Conservation (phyloP, 2,329 filamentous ascomycete genomes). For the Colletotrichum sp. region DNA sequence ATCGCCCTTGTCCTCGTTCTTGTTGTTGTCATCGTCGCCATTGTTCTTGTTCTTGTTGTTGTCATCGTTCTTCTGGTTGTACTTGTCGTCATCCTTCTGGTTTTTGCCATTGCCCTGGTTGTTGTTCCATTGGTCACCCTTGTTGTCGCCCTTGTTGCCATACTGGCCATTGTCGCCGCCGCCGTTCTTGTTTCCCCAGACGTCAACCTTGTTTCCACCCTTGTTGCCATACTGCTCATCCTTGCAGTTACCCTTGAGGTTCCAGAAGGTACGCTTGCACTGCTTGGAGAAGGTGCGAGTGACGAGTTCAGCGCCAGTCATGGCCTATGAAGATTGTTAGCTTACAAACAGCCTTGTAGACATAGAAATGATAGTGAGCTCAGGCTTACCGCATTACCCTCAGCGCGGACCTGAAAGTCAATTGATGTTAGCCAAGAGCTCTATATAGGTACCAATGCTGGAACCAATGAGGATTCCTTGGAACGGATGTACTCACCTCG, state of each 20-base stretch:
- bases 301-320: neutral
- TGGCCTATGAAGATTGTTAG: neutral
- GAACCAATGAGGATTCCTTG: neutral
- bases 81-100: neutral
- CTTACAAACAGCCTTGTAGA: neutral
- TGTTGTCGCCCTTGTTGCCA: neutral
- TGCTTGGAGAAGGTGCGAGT: neutral
- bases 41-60: neutral
- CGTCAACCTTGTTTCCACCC: neutral
- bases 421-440: neutral
- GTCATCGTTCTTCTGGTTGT: neutral
- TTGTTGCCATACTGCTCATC: neutral
- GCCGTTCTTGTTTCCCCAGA: neutral
- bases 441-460: neutral
- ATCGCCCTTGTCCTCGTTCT: neutral
- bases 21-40: neutral
- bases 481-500: neutral
- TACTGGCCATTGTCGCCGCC: neutral
- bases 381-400: neutral
- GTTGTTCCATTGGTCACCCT: neutral
- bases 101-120: neutral
- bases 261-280: conserved; percentile 8
- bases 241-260: conserved; percentile 2
- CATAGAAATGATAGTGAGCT: no score
- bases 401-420: neutral